phyloP scores from a whole-genome alignment of 1,284 basidiomycete species.

The Cutaneotrichosporon cyanovorans region DNA sequence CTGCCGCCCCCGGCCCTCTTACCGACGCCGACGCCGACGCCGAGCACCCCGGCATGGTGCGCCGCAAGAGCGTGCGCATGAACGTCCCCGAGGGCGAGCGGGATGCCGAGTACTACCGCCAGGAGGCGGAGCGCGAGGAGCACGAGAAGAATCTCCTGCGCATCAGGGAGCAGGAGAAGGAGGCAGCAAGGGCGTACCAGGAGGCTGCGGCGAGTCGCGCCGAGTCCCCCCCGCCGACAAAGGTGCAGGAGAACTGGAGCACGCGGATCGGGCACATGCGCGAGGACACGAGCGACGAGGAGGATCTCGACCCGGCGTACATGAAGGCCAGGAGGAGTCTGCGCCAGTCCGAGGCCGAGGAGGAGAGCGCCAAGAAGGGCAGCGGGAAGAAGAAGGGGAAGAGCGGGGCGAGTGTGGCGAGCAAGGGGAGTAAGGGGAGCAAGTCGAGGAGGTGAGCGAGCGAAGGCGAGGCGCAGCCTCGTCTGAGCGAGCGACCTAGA shows the following conservation, averaged over 20 bases:
- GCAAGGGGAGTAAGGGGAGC: slow-evolving; percentile 7
- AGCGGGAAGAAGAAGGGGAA: slow-evolving; percentile 5
- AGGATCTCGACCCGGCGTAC: slow-evolving; percentile 34
- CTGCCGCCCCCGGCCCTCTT: neutral
- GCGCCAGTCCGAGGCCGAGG: slow-evolving; percentile 3
- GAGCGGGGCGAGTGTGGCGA: slow-evolving; percentile 7
- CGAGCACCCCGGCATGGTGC: slow-evolving; percentile 6
- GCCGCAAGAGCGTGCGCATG: slow-evolving; percentile 42
- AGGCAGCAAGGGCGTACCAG: slow-evolving; percentile 2
- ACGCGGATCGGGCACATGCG: slow-evolving; percentile 38
- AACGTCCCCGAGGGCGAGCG: slow-evolving; percentile 20
- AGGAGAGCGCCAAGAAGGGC: neutral
- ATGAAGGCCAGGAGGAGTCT: slow-evolving; percentile 21
- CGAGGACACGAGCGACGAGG: slow-evolving; percentile 40
- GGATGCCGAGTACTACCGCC: neutral
- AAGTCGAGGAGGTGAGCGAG: too few relatives aligned
- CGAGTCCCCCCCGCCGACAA: slow-evolving; percentile 3
- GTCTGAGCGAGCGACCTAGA: too few relatives aligned
- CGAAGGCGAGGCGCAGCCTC: too few relatives aligned
- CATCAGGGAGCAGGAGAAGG: neutral
- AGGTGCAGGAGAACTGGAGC: slow-evolving; percentile 23
- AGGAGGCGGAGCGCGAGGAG: slow-evolving; percentile 1
- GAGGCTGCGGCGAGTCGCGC: slow-evolving; percentile 7
- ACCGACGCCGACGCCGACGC: slow-evolving; percentile 3
- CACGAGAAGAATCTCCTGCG: neutral